Evolutionary conservation across 2,329 filamentous ascomycete genomes (phyloP), one percentile per base, ranked within the genome.

Genomic region (Clonostachys chloroleuca): DNA sequence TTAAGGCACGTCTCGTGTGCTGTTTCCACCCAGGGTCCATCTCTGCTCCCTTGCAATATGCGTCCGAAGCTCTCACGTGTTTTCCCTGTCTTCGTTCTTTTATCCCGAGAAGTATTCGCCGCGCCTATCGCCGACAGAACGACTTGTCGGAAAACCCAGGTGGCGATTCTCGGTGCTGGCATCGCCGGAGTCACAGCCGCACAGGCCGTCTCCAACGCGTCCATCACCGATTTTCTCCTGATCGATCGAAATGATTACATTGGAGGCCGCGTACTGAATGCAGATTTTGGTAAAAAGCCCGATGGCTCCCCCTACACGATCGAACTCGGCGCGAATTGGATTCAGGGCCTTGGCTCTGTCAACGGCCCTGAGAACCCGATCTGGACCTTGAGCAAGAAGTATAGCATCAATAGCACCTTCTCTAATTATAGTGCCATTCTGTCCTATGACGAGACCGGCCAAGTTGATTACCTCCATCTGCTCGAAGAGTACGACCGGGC

Each of bases 301-400:
- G 66, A 77, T 34, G 80, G 79, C 1, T 66, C 73, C 1, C 73
- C 78, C 0, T 82, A 81, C 49, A 71, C 68, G 0, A 69, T 88
- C 12, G 84, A 87, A 59, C 64, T 84, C 1, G 84, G 84, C 3
- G 84, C 84, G 6, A 88, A 87, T 51, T 87, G 84, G 84, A 60
- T 73, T 0, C 59, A 65, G 5, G 54, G 49, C 1, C 48, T 52
- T 8, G 47, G 47, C 18, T 52, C 53, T 34, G 12, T 44, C 3
- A 49, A 59, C 0, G 59, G 59, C 6, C 53, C 54, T 34, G 75
- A 81, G 43, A 83, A 86, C 43, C 84, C 83, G 0, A 77, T 87
- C 42, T 86, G 80, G 80, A 75, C 71, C 0, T 61, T 84, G 57
- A 75, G 77, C 1, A 74, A 84, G 60, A 82, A 85, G 56, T 74